phyloP scores from a whole-genome alignment of 2,329 filamentous ascomycete genomes.

The Dothistroma septosporum region DNA sequence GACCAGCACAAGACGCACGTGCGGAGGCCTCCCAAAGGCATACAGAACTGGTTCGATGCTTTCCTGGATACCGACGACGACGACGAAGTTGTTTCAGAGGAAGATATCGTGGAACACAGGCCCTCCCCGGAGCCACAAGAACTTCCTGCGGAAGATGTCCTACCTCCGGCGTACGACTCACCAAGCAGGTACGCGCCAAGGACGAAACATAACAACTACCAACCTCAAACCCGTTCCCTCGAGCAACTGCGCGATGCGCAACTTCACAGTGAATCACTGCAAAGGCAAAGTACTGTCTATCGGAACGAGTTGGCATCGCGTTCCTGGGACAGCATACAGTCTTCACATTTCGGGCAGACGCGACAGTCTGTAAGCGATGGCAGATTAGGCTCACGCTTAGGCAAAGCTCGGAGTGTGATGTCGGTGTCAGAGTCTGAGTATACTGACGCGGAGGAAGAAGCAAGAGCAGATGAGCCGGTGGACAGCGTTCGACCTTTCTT shows the following conservation, averaged over 20 bases:
- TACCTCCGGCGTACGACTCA: conserved; percentile 17
- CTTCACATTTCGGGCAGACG: conserved; percentile 15
- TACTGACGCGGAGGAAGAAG: conserved; percentile 14
- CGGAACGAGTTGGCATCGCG: conserved; percentile 9
- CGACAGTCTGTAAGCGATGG: conserved; percentile 1
- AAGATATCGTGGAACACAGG: conserved; percentile 7
- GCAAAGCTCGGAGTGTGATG: conserved; percentile 15
- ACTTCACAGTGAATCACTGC: neutral
- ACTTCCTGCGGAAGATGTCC: conserved; percentile 22
- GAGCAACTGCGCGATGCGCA: neutral
- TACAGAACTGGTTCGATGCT: conserved; percentile 51
- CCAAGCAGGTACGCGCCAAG: conserved; percentile 11
- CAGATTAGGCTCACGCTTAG: conserved; percentile 6
- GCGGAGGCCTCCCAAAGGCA: conserved; percentile 45
- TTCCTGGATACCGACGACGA: conserved; percentile 29
- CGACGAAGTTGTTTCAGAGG: conserved; percentile 18
- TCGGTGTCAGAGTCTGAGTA: conserved; percentile 19
- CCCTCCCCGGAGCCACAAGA: conserved; percentile 17
- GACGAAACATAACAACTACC: conserved; percentile 15
- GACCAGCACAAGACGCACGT: conserved; percentile 47
- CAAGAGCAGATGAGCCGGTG: conserved; percentile 3
- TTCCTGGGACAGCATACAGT: conserved; percentile 23
- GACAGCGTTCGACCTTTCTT: conserved; percentile 5
- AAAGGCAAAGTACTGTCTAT: conserved; percentile 1
- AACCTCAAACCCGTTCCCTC: conserved; percentile 1